Evolutionary conservation across 2,329 filamentous ascomycete species (phyloP).

Genomic region (Cladophialophora carrionii): DNA sequence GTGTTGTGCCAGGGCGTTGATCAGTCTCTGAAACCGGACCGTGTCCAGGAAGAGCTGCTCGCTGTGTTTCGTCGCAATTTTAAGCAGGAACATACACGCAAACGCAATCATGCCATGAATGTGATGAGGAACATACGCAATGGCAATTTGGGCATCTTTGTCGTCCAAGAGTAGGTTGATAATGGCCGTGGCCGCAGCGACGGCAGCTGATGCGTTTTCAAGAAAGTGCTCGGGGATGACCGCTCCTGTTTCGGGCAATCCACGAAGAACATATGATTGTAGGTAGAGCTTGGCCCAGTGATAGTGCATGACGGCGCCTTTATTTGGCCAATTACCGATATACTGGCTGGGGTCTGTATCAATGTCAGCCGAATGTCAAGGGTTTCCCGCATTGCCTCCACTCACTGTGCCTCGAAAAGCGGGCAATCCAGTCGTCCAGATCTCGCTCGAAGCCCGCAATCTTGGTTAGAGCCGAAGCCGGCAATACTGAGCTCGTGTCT

Average conservation of each 20-base stretch:
- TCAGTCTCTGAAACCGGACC: conserved; percentile 38
- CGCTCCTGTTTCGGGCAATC: conserved; percentile 50
- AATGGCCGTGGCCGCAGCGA: conserved; percentile 49
- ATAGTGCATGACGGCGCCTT: conserved; percentile 56
- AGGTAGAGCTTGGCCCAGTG: conserved; percentile 57
- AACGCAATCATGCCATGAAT: conserved; percentile 55
- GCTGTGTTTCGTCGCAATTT: conserved; percentile 49
- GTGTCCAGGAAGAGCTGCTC: conserved; percentile 44
- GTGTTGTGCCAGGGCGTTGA: conserved; percentile 40
- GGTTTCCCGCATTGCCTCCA: background rate
- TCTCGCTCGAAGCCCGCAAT: conserved; percentile 49
- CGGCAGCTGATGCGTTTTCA: conserved; percentile 50
- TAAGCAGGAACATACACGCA: conserved; percentile 52
- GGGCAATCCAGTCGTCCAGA: conserved; percentile 45
- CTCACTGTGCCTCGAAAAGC: conserved; percentile 38
- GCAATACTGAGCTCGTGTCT: conserved; percentile 42
- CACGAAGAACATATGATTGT: conserved; percentile 55
- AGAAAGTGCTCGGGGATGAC: conserved; percentile 44
- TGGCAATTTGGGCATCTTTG: conserved; percentile 48
- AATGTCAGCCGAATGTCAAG: conserved; percentile 14
- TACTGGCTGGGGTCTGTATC: conserved; percentile 50
- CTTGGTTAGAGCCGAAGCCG: conserved; percentile 46
- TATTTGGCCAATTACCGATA: conserved; percentile 55
- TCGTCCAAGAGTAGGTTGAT: conserved; percentile 50
- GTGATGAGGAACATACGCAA: conserved; percentile 52